A percentile compares a stretch with the other conserved stretches of the same genome.
phyloP scores from a whole-genome alignment of 352 stramenopile genomes.

The Halophytophthora batemanensis region DNA sequence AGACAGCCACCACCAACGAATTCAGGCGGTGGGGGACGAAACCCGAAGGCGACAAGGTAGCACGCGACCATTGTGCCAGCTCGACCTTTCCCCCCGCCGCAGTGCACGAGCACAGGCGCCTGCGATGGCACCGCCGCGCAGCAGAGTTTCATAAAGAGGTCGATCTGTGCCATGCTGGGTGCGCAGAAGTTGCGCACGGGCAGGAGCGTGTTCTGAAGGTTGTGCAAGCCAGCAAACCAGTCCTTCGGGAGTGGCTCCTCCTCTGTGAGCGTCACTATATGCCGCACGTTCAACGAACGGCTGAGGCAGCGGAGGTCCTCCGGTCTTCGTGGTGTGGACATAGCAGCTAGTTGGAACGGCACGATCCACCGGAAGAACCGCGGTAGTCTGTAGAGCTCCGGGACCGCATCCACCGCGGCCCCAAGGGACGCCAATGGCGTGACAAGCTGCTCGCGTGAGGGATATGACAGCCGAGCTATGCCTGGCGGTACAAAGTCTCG shows the following conservation, averaged over 20 bases:
- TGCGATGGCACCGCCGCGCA: slow-evolving; percentile 4
- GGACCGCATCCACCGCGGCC: not conserved
- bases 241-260: slow-evolving; percentile 29
- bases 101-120: slow-evolving; percentile 54
- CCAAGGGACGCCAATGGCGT: slow-evolving; percentile 1
- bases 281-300: slow-evolving; percentile 23
- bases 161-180: slow-evolving; percentile 51
- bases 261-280: slow-evolving; percentile 38
- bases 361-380: slow-evolving; percentile 51
- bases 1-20: not conserved
- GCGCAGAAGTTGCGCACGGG: slow-evolving; percentile 55
- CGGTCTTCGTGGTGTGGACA: slow-evolving; percentile 35
- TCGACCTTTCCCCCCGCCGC: slow-evolving; percentile 59
- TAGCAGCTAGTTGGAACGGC: slow-evolving; percentile 35
- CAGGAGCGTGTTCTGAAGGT: slow-evolving; percentile 39
- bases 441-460: slow-evolving; percentile 8
- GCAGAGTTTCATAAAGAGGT: slow-evolving; percentile 52
- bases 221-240: slow-evolving; percentile 27
- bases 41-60: slow-evolving; percentile 63
- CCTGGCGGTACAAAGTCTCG: slow-evolving; percentile 3
- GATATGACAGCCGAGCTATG: slow-evolving; percentile 8
- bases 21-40: slow-evolving; percentile 22
- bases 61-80: slow-evolving; percentile 63
- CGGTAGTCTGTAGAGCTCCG: slow-evolving; percentile 21
- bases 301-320: slow-evolving; percentile 30